Evolutionary conservation across 2,329 filamentous ascomycete genomes (phyloP), one percentile per base, ranked within the genome.

Genomic region (Xylariaceae sp.): DNA sequence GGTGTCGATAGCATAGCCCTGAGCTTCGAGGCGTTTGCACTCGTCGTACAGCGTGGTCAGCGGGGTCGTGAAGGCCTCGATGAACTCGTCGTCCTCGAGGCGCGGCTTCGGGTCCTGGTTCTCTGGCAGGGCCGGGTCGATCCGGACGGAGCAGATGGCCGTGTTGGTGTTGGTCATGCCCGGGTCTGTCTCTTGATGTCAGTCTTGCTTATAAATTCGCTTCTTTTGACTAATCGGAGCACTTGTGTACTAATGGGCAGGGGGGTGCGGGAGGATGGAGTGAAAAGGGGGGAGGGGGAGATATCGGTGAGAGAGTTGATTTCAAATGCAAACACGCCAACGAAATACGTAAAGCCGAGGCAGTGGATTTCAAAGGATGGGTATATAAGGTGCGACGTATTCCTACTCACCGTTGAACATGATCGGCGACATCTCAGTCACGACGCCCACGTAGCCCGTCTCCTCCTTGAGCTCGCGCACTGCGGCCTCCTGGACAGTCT

Each of bases 61-160:
- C 4, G 85, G 86, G 6, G 90, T 79, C 7, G 82, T 83, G 68
- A 93, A 92, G 39, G 87, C 86, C 71, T 92, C 88, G 68, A 93
- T 92, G 70, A 92, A 92, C 74, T 93, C 89, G 63, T 85, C 87
- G 30, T 92, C 89, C 70, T 93, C 89, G 5, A 92, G 78, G 69
- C 88, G 76, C 0, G 89, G 86, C 71, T 85, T 79, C 1, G 84
- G 84, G 56, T 88, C 78, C 70, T 87, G 82, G 70, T 93, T 93
- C 66, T 85, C 85, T 0, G 87, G 81, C 1, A 85, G 76, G 3
- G 76, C 79, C 79, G 89, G 83, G 72, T 93, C 88, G 63, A 93
- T 83, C 1, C 78, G 81, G 48, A 92, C 83, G 69, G 92, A 88
- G 11, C 92, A 84, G 81, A 88, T 86, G 57, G 81, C 79, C 48